A percentile compares a stretch with the other conserved stretches of the same genome.
Conservation (phyloP, 176 grass and related monocot species). For the Avena sativa region DNA sequence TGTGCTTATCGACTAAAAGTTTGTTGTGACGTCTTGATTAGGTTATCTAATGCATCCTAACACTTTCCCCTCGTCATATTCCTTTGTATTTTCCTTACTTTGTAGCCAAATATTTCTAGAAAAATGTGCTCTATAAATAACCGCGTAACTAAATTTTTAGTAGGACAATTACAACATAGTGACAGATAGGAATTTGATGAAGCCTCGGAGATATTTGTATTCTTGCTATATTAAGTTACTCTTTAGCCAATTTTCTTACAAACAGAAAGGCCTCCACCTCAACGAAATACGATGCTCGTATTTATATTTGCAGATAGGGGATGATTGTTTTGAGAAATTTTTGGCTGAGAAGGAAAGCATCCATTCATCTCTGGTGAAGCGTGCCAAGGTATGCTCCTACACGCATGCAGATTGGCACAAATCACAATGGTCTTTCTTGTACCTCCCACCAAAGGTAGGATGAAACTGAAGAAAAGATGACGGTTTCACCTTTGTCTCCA, state of each 20-base stretch:
- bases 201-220: neutral
- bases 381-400: conserved; percentile 55
- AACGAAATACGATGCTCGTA: neutral
- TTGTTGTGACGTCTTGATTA: neutral
- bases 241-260: neutral
- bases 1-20: no score
- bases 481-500: neutral
- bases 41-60: neutral
- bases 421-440: neutral
- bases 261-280: neutral
- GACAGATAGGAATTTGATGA: neutral
- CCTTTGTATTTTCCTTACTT: neutral
- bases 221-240: neutral
- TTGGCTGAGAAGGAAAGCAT: conserved; percentile 59
- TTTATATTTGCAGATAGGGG: conserved; percentile 52
- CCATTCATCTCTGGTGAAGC: conserved; percentile 52
- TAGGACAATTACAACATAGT: neutral
- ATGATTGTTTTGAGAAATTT: conserved; percentile 61
- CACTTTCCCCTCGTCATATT: neutral
- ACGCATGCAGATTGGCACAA: neutral
- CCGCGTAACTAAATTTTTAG: neutral
- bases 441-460: neutral
- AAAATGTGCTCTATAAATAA: no score
- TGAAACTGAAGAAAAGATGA: neutral
- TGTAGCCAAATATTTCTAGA: neutral